Evolutionary conservation across 73 alveolate species (phyloP).

Genomic region (Strombidium stylifer): DNA sequence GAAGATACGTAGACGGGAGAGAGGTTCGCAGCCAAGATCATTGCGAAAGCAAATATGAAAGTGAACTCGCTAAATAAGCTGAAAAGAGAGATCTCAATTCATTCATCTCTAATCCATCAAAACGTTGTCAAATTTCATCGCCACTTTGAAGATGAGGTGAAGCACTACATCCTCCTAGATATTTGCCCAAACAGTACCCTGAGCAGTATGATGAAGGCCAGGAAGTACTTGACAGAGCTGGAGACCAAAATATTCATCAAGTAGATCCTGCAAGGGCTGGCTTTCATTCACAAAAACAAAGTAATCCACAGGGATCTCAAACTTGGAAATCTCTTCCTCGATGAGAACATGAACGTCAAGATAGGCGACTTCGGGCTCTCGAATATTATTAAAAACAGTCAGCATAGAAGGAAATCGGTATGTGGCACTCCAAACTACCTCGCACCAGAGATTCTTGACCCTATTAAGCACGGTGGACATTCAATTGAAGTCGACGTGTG

Average conservation of each 20-base stretch:
- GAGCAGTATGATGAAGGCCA: conserved; percentile 59
- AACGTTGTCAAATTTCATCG: conserved; percentile 64
- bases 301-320: conserved; percentile 67
- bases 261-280: conserved; percentile 54
- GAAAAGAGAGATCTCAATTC: conserved; percentile 34
- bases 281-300: conserved; percentile 56
- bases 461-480: conserved; percentile 61
- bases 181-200: conserved; percentile 65
- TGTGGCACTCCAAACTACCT: conserved; percentile 67
- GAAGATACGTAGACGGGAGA: conserved; percentile 47
- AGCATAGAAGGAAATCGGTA: no score
- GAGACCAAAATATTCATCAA: conserved; percentile 65
- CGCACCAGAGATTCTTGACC: conserved; percentile 56
- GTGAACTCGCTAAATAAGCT: conserved; percentile 3
- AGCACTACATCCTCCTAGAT: conserved; percentile 73
- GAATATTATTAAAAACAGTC: conserved; percentile 42
- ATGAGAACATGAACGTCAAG: no score
- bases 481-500: conserved; percentile 75
- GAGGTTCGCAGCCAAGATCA: conserved; percentile 65
- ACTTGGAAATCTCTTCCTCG: conserved; percentile 61
- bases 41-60: conserved; percentile 47
- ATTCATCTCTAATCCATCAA: conserved; percentile 49
- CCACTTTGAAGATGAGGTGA: conserved; percentile 72
- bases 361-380: conserved; percentile 53
- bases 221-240: conserved; percentile 64